Base-by-base conservation (phyloP, 768 basidiomycete species). In the Termitomyces heimii region DNA sequence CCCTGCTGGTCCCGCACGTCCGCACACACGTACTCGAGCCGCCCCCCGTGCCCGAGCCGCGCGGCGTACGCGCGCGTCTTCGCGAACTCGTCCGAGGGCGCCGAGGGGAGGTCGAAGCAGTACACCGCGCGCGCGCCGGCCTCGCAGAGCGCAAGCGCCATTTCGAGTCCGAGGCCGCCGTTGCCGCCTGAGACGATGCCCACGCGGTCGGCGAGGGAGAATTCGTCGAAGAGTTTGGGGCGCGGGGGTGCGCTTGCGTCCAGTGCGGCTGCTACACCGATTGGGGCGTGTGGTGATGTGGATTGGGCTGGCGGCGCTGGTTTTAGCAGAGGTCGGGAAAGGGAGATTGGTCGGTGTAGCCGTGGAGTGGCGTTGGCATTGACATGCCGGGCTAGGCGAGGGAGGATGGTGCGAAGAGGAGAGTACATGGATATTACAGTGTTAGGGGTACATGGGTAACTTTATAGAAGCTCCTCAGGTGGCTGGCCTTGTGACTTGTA, bases 111-210 rank as follows among this genome's bases (percentile, higher is more conserved):
- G 67, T 89, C 88, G 13, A 88, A 71, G 66, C 86, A 88, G 68
- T 89, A 89, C 18, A 89, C 76, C 0, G 76, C 84, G 8, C 81
- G 77, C 6, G 86, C 86, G 34, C 89, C 89, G 14, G 82, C 85
- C 71, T 92, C 90, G 43, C 80, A 80, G 42, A 92, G 72, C 4
- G 84, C 82, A 54, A 91, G 72, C 35, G 88, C 88, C 85, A 88
- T 86, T 72, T 93, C 91, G n/a, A 93, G 81, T 3, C 91, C 91
- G 16, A 92, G 79, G 0, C 90, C 86, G 32, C 85, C 72, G 59
- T 85, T 82, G 0, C 78, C 85, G 5, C 86, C 86, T 0, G 85
- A 82, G 29, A 88, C 82, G 43, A 87, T 74, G 9, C 75, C 82
- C 4, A 86, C 83, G 2, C 82, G 78, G 55, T 80, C 81, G 13